These are phyloP conservation scores for Diospyros kaki DNA, from an alignment of 148 eudicot species.

Conservation along the genomic window DNA sequence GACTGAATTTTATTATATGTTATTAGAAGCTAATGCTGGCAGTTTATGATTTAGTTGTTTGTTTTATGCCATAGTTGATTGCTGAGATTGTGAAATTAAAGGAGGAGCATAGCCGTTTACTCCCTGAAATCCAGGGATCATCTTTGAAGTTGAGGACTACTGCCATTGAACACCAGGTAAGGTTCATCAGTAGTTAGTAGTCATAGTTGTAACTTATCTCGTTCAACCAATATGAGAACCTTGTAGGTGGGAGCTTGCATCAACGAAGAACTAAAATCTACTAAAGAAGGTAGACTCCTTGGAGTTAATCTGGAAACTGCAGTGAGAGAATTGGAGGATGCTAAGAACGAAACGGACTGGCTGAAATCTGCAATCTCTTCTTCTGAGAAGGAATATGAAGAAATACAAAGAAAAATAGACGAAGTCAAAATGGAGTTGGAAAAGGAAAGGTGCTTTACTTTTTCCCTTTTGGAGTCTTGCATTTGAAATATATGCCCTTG, in stretches of 20 bases:
- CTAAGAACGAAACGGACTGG: constrained; percentile 83
- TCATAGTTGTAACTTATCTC: not conserved
- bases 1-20: no score
- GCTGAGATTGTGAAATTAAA: constrained; percentile 89
- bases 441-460: constrained; percentile 46
- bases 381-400: constrained; percentile 87
- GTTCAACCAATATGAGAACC: constrained; percentile 7
- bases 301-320: constrained; percentile 53
- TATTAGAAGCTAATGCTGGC: not conserved
- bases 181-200: not conserved
- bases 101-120: constrained; percentile 55
- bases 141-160: constrained; percentile 47
- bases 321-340: constrained; percentile 69
- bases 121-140: constrained; percentile 58
- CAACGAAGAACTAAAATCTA: constrained; percentile 48
- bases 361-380: constrained; percentile 58
- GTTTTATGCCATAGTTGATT: constrained; percentile 47
- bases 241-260: constrained; percentile 67
- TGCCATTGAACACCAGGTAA: constrained; percentile 69
- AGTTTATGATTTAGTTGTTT: not conserved
- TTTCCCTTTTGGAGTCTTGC: not conserved
- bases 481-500: no score
- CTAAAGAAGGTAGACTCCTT: constrained; percentile 66
- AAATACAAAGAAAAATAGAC: constrained; percentile 53
- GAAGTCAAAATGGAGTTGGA: constrained; percentile 58